These are phyloP conservation scores for Lactarius quietus DNA, from an alignment of 768 basidiomycete genomes.

Conservation along the genomic window DNA sequence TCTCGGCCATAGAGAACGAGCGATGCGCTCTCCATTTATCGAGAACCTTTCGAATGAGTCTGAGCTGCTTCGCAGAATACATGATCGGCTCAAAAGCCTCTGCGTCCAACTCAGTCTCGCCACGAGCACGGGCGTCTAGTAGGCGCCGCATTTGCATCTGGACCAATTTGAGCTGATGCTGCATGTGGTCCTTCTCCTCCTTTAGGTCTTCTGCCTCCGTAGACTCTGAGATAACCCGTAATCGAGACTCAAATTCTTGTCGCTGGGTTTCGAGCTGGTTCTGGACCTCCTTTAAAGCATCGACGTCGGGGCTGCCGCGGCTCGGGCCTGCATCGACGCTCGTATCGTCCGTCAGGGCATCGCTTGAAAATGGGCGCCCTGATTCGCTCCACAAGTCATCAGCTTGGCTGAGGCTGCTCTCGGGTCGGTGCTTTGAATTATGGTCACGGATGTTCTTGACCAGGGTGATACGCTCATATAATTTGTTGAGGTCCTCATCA, in stretches of 20 bases:
- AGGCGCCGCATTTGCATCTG: conserved; percentile 79
- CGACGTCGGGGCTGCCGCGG: conserved; percentile 60
- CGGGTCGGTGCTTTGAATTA: conserved; percentile 75
- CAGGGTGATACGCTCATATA: conserved; percentile 92
- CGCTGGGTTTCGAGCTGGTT: conserved; percentile 56
- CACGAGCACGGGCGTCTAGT: conserved; percentile 69
- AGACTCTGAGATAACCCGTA: conserved; percentile 59
- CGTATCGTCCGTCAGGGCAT: conserved; percentile 83
- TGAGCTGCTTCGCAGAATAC: conserved; percentile 77
- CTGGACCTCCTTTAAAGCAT: conserved; percentile 68
- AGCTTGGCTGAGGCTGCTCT: conserved; percentile 81
- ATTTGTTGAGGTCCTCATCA: conserved; percentile 90
- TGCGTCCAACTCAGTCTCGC: conserved; percentile 64
- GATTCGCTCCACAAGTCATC: conserved; percentile 90
- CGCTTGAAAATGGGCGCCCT: conserved; percentile 74
- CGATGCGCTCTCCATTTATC: conserved; percentile 83
- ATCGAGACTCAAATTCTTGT: conserved; percentile 54
- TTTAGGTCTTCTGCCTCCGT: conserved; percentile 83
- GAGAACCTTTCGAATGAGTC: conserved; percentile 77
- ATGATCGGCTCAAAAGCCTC: conserved; percentile 74
- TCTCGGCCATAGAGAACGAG: conserved; percentile 90
- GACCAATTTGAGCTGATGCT: conserved; percentile 78
- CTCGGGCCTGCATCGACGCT: conserved; percentile 67
- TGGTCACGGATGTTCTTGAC: conserved; percentile 86
- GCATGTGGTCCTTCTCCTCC: conserved; percentile 90